Base-by-base conservation (phyloP, 768 basidiomycete species). In the Pleurotus pulmonarius region DNA sequence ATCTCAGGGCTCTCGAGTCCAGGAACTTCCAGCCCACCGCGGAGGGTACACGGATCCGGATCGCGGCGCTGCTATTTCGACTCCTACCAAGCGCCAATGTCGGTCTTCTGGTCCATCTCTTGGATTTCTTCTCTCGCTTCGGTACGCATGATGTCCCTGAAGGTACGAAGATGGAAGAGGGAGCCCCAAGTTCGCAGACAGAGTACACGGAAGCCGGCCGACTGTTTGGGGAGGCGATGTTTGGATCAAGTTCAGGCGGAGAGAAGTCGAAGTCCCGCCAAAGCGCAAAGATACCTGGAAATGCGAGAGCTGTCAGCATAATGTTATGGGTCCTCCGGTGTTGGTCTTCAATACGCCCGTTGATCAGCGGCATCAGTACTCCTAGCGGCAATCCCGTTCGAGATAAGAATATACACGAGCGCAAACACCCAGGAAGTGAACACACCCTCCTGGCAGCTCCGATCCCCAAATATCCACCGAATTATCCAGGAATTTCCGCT, bases 71-170 rank as follows among this genome's bases (percentile, higher is more conserved):
- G 11, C 61, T 78, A 22, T 63, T 79, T 16, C 74, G 71, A n/a
- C 68, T 80, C 5, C 68, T 80, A 4, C 77, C 78, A 6, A 67
- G 72, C 3, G 69, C 77, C 4, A 71, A 76, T 40, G 72, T 77
- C 56, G 74, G 72, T 1, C 61, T 77, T 3, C 58, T 80, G 15
- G 67, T 78, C n/a, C 79, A 78, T 59, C 65, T 78, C 39, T 64
- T 79, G 53, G 72, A 75, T 0, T 79, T 80, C 59, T 74, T 78
- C 62, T 40, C 51, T 8, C 13, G 1, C 8, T 18, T 53, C 12
- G 34, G 51, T 22, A 1, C 20, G 3, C 16, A 40, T 1, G 29
- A 39, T 20, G 37, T 34, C 5, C 18, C 39, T 5, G 48, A 34
- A 26, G 15, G 11, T 15, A 4, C 51, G 29, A 16, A n/a, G n/a